Evolutionary conservation across 2,329 filamentous ascomycete genomes (phyloP), one percentile per base, ranked within the genome.

Genomic region (Nemania bipapillata): DNA sequence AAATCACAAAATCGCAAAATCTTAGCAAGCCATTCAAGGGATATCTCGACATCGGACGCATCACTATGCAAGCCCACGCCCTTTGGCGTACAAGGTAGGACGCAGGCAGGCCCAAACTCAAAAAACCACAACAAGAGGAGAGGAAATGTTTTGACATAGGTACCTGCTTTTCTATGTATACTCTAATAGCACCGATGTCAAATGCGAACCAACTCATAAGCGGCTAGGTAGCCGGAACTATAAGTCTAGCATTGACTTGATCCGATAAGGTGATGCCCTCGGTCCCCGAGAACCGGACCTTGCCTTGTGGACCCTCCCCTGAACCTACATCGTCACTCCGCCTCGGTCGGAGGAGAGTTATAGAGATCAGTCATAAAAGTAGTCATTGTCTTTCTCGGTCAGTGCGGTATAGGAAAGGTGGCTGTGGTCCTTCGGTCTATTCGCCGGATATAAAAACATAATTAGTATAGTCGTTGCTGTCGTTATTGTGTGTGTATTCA

Each of bases 221-320:
- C 6, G 11, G 35, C 20, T 24, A 32, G 30, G 17, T 40, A 40
- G 40, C 17, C 26, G 17, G 22, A 49, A 6, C 15, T 35, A 54
- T 28, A 35, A 35, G 40, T 47, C 24, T 54, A 28, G 22, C 9
- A 45, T 42, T 12, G 4, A n/a, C 7, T 26, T 40, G 24, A 37
- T 50, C 17, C 24, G 32, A n/a, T 35, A 26, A 28, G 28, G 26
- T 24, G 42, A 15, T 37, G 15, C 50, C 40, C 20, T 32, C 22
- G 28, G 24, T 12, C 5, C 52, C 61, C 56, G 37, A 56, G 45
- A 37, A 61, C 57, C 61, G 42, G 61, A 56, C 32, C 9, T 53
- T 50, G 52, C 32, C 9, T 53, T 50, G 52, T 64, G 45, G 28
- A 54, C 49, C 30, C 24, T 55, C 30, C 20, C n/a, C 8, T 26